Base-by-base conservation (phyloP, 2,329 filamentous ascomycete species). In the Arthrobotrys megalospora region DNA sequence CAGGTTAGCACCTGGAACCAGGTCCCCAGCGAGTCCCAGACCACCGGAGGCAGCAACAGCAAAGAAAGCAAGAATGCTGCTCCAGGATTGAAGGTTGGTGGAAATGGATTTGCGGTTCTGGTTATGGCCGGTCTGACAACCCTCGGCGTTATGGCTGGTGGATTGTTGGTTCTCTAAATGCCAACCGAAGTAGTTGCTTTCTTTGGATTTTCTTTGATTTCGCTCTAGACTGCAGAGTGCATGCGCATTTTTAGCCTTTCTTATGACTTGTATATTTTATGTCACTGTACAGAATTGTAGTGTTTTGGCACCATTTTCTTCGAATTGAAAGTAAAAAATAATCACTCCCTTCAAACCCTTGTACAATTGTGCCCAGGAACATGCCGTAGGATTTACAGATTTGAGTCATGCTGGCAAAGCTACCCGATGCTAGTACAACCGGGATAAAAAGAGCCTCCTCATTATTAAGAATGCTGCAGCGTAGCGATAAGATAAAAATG, bases 1-100 rank as follows among this genome's bases (percentile, higher is more conserved):
- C 34, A 41, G 14, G 73, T 77, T 6, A 77, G 36, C 73, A 77
- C 73, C 32, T 77, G 73, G 73, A 77, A 77, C 43, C 73, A 77
- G 32, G 73, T 77, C 32, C 73, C 73, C 10, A 38, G 36, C 34
- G 19, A 50, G 3, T 45, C 66, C 0, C 60, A 70, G 21, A 60
- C 48, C 4, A 58, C 45, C 5, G 52, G 62, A 48, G 7, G 16
- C 34, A 58, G 45, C 34, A 24, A 11, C 10, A 71, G 66, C 66
- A 60, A 65, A 32, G 43, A 58, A 14, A 71, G 60, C 43, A 70
- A 77, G 73, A 77, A 77, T 50, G 66, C 73, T n/a, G 73, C 73
- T 21, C 52, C 48, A 21, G 67, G 67, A 34, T 32, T 50, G 38
- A 58, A 32, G 67, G 43, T 71, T 21, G 55, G 53, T 45, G 67